These are phyloP conservation scores for Domatiomyces globalis DNA, from an alignment of 2,329 filamentous ascomycete genomes.

Conservation along the genomic window DNA sequence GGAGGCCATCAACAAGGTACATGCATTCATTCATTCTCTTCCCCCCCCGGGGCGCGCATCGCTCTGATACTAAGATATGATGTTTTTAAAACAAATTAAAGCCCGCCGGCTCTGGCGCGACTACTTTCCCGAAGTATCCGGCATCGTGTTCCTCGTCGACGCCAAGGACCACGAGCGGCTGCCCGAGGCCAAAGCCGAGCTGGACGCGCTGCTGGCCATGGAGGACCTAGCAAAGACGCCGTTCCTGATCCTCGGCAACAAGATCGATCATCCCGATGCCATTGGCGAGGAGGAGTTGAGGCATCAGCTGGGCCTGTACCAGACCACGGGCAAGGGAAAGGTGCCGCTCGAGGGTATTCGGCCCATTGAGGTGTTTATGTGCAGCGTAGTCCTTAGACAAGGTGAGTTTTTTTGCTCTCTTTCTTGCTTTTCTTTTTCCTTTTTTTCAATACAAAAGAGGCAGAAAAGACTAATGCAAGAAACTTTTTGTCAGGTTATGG, in stretches of 20 bases:
- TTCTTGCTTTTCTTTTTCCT: conserved; percentile 4
- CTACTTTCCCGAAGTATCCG: conserved; percentile 91
- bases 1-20: conserved; percentile 80
- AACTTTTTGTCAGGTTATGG: conserved; percentile 51
- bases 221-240: conserved; percentile 92
- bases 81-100: conserved; percentile 23
- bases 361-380: conserved; percentile 98
- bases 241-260: conserved; percentile 87
- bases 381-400: conserved; percentile 95
- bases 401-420: conserved; percentile 36
- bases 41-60: too few species aligned
- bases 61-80: not conserved
- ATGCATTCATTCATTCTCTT: too few species aligned
- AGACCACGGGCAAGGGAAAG: conserved; percentile 94
- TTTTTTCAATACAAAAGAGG: not conserved
- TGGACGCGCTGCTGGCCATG: conserved; percentile 90
- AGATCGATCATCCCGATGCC: conserved; percentile 96
- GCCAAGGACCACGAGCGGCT: conserved; percentile 95
- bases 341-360: conserved; percentile 81
- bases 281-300: conserved; percentile 91
- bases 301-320: conserved; percentile 82
- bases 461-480: conserved; percentile 2
- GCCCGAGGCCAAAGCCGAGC: conserved; percentile 85
- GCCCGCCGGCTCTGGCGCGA: conserved; percentile 91
- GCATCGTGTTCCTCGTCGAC: conserved; percentile 95